Conservation (phyloP, 441 rosid species). For the Erysimum pusillum region DNA sequence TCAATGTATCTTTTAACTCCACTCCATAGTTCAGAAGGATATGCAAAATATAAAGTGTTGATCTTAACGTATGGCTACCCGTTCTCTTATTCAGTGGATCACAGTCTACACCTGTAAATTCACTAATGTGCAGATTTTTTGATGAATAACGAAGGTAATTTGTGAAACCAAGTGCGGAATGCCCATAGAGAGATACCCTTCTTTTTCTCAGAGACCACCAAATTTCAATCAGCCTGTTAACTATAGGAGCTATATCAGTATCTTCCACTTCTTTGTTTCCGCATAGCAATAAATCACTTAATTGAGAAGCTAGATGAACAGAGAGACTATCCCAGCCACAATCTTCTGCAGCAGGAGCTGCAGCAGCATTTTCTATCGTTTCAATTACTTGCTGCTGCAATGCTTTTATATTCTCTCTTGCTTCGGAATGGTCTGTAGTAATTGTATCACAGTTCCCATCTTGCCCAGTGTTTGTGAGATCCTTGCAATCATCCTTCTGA, state of each 20-base stretch:
- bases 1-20: slow-evolving; percentile 89
- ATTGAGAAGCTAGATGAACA: slow-evolving; percentile 71
- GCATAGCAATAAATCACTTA: slow-evolving; percentile 56
- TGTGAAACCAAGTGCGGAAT: slow-evolving; percentile 89
- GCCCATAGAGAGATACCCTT: slow-evolving; percentile 89
- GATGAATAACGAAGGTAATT: slow-evolving; percentile 83
- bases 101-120: slow-evolving; percentile 61
- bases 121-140: slow-evolving; percentile 56
- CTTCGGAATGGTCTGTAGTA: slow-evolving; percentile 55
- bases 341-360: slow-evolving; percentile 77
- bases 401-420: slow-evolving; percentile 48
- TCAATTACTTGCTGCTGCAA: slow-evolving; percentile 69
- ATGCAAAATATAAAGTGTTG: slow-evolving; percentile 85
- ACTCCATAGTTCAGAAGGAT: slow-evolving; percentile 89
- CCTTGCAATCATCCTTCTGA: slow-evolving; percentile 48
- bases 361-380: slow-evolving; percentile 82
- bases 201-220: slow-evolving; percentile 96
- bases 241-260: slow-evolving; percentile 52
- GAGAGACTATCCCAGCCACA: slow-evolving; percentile 69
- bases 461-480: slow-evolving; percentile 49
- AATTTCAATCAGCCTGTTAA: slow-evolving; percentile 75
- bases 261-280: slow-evolving; percentile 59
- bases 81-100: slow-evolving; percentile 70
- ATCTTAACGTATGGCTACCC: slow-evolving; percentile 78
- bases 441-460: slow-evolving; percentile 48